Conservation (phyloP, 441 rosid genomes). For the Populus hybrid region DNA sequence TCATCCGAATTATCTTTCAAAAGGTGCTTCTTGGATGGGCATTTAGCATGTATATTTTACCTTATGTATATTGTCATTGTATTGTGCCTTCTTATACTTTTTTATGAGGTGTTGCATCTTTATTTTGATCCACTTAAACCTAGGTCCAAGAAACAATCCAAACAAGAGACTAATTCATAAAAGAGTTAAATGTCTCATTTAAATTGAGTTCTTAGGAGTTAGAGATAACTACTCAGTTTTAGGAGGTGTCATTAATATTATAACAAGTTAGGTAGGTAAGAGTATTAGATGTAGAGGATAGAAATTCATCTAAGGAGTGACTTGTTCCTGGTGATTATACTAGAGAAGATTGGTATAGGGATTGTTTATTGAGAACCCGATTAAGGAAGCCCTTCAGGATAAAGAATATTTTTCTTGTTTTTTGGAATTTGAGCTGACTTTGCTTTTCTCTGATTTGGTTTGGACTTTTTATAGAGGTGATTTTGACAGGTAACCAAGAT, state of each 20-base stretch:
- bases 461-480: no score
- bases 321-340: not conserved
- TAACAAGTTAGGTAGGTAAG: not conserved
- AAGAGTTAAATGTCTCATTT: not conserved
- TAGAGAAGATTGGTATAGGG: not conserved
- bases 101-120: no score
- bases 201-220: not conserved
- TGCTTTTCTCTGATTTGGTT: no score
- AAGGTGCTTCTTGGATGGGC: not conserved
- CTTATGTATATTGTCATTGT: not conserved
- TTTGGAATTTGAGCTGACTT: no score
- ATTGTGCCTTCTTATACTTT: no score
- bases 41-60: not conserved
- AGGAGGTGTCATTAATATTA: not conserved
- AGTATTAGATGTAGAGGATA: no score
- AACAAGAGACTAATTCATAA: no score
- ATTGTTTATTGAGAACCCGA: not conserved
- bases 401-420: no score
- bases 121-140: not conserved
- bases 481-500: no score
- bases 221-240: not conserved
- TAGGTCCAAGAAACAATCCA: not conserved
- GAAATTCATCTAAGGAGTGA: no score
- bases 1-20: not conserved
- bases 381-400: no score